A percentile compares a stretch with the other conserved stretches of the same genome.
These are phyloP conservation scores for Asterionellopsis glacialis DNA, from an alignment of 108 stramenopile genomes.

Conservation along the genomic window DNA sequence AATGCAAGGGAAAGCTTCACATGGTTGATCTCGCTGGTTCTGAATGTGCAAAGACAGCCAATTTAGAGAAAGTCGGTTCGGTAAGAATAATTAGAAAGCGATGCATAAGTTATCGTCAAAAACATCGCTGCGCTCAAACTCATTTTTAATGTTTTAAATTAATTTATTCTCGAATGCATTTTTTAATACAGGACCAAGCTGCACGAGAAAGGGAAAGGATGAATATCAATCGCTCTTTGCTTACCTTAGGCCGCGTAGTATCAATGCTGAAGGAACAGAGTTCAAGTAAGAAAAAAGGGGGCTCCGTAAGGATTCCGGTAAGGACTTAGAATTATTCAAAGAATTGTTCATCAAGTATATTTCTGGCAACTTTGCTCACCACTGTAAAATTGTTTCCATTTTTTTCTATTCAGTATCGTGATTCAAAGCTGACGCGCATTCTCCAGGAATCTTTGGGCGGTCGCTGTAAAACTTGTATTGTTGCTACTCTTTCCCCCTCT, in stretches of 20 bases:
- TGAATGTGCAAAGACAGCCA: conserved; percentile 64
- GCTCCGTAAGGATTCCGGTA: conserved; percentile 29
- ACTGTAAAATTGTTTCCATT: too few relatives aligned
- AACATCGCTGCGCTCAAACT: not conserved
- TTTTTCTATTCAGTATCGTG: conserved; percentile 60
- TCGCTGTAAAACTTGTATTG: conserved; percentile 84
- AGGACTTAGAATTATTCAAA: conserved; percentile 5
- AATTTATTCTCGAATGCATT: not conserved
- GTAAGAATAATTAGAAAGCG: conserved; percentile 12
- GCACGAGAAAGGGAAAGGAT: conserved; percentile 65
- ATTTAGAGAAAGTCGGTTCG: conserved; percentile 36
- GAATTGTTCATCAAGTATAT: not conserved
- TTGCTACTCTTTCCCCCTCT: conserved; percentile 91
- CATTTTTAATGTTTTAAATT: too few relatives aligned
- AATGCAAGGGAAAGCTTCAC: conserved; percentile 85
- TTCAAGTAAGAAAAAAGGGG: conserved; percentile 21
- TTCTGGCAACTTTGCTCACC: not conserved
- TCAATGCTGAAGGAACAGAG: conserved; percentile 61
- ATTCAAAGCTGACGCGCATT: conserved; percentile 92
- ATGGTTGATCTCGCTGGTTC: conserved; percentile 91
- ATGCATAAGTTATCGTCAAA: not conserved
- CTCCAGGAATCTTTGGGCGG: conserved; percentile 93
- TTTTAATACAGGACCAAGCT: conserved; percentile 28
- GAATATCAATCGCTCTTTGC: conserved; percentile 72
- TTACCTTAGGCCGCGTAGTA: conserved; percentile 74